Evolutionary conservation across 768 basidiomycete genomes (phyloP).

Genomic region (Mycena sanguinolenta): DNA sequence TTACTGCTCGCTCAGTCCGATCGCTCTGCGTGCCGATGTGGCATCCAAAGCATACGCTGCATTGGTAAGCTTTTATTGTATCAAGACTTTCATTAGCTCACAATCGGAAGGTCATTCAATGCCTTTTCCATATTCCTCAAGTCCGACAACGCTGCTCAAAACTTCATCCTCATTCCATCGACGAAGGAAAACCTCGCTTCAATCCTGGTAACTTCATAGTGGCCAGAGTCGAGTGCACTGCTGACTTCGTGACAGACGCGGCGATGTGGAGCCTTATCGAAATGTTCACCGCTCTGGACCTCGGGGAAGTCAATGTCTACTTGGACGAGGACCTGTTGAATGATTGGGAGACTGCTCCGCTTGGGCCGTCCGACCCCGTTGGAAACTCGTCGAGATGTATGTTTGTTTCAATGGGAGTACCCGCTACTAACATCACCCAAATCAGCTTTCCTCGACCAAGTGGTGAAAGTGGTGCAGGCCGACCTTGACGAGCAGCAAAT

Average conservation of each 20-base stretch:
- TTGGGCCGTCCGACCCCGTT: slow-evolving; percentile 50
- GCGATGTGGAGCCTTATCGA: slow-evolving; percentile 72
- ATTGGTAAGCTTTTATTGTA: slow-evolving; percentile 54
- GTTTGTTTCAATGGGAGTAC: neutral
- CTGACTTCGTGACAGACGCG: slow-evolving; percentile 50
- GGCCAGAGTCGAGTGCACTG: neutral
- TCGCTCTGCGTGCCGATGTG: slow-evolving; percentile 73
- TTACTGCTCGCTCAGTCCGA: slow-evolving; percentile 61
- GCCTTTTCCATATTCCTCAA: slow-evolving; percentile 79
- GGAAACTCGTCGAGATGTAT: slow-evolving; percentile 55
- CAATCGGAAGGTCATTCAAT: slow-evolving; percentile 63
- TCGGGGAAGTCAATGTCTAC: slow-evolving; percentile 70
- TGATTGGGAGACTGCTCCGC: slow-evolving; percentile 58
- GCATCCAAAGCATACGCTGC: slow-evolving; percentile 70
- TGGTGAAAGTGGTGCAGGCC: slow-evolving; percentile 61
- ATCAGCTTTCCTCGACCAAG: slow-evolving; percentile 63
- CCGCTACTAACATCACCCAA: too few relatives aligned
- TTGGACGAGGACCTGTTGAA: slow-evolving; percentile 64
- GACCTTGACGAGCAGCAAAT: slow-evolving; percentile 54
- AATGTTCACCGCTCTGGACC: slow-evolving; percentile 78
- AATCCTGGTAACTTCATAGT: slow-evolving; percentile 46
- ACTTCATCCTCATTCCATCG: slow-evolving; percentile 47
- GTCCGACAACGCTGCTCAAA: slow-evolving; percentile 61
- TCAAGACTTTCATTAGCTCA: neutral
- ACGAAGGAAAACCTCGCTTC: slow-evolving; percentile 37